phyloP scores from a whole-genome alignment of 306 rosid genomes.

The Trichosanthes cucumerina region DNA sequence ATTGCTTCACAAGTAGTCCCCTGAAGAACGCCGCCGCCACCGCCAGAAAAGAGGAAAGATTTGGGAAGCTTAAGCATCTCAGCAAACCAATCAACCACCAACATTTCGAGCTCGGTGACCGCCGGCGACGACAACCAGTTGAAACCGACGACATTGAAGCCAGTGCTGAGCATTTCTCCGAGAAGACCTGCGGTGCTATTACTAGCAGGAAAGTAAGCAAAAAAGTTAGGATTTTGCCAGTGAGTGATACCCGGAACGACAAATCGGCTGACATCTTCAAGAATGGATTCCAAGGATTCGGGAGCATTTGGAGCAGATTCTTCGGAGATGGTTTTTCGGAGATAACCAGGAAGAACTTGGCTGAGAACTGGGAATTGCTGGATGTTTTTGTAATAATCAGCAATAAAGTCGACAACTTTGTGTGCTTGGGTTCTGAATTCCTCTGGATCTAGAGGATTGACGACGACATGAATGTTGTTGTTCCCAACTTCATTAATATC shows the following conservation, averaged over 20 bases:
- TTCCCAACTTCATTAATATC: background rate
- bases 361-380: constrained; percentile 24
- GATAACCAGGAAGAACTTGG: constrained; percentile 27
- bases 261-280: constrained; percentile 18
- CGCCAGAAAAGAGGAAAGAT: constrained; percentile 23
- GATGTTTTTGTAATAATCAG: constrained; percentile 22
- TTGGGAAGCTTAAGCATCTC: constrained; percentile 28
- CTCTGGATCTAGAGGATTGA: constrained; percentile 16
- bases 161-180: constrained; percentile 27
- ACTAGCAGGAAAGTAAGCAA: constrained; percentile 15
- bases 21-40: constrained; percentile 27
- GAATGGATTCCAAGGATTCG: constrained; percentile 25
- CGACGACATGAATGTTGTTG: background rate
- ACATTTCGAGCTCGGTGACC: constrained; percentile 30
- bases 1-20: constrained; percentile 38
- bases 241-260: constrained; percentile 34
- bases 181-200: constrained; percentile 21
- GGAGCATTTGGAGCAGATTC: constrained; percentile 20
- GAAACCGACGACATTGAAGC: constrained; percentile 27
- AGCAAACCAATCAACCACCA: constrained; percentile 40
- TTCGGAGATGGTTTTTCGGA: constrained; percentile 12
- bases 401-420: constrained; percentile 26
- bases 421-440: constrained; percentile 33
- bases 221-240: constrained; percentile 28
- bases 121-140: constrained; percentile 40